Evolutionary conservation across 2,329 filamentous ascomycete species (phyloP).

Genomic region (Fusarium mundagurra): DNA sequence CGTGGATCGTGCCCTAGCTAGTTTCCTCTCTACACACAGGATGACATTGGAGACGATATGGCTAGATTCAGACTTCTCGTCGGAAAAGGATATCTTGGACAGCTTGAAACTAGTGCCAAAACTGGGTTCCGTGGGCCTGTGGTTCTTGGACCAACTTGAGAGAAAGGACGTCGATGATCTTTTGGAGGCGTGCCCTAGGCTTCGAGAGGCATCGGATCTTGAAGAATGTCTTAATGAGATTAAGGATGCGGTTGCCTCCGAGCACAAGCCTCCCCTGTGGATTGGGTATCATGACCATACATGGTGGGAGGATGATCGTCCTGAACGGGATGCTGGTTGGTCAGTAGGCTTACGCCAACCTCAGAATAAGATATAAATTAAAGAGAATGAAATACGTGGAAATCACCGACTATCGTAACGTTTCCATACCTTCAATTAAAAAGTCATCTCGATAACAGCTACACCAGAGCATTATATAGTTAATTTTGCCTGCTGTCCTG

Average conservation of each 20-base stretch:
- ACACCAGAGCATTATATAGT: not conserved
- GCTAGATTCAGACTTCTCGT: accelerated
- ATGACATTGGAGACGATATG: not conserved
- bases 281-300: accelerated
- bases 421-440: not conserved
- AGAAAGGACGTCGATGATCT: not conserved
- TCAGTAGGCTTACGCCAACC: not conserved
- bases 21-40: not conserved
- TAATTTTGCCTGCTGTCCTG: too few relatives aligned
- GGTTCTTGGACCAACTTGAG: not conserved
- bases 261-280: not conserved
- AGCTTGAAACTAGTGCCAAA: not conserved
- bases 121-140: not conserved
- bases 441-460: not conserved
- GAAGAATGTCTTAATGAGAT: accelerated
- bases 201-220: not conserved
- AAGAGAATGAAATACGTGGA: not conserved
- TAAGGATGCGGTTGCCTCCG: accelerated
- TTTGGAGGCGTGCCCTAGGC: constrained; percentile 1
- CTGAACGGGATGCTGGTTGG: not conserved
- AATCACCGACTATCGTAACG: not conserved
- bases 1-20: not conserved
- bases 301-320: not conserved
- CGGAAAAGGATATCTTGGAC: not conserved
- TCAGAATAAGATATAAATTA: not conserved